These are phyloP conservation scores for Mucor velutinosus DNA, from an alignment of 371 early-diverging fungal genomes.

Conservation along the genomic window DNA sequence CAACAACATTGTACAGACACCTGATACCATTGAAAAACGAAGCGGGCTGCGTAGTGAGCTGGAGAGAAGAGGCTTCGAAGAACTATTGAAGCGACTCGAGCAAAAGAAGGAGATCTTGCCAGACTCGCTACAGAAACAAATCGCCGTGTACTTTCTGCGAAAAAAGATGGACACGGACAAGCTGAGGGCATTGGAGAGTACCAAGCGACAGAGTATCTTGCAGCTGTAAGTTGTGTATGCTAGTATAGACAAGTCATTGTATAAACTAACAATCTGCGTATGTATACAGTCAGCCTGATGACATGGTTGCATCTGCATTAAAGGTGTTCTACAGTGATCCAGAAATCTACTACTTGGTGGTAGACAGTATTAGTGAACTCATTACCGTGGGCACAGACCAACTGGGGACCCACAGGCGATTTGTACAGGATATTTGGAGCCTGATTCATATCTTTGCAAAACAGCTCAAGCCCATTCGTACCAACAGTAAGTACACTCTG, in stretches of 20 bases:
- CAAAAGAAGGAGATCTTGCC: constrained; percentile 37
- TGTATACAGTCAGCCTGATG: constrained; percentile 40
- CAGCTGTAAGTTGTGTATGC: constrained; percentile 31
- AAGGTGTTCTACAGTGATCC: constrained; percentile 36
- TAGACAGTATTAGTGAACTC: constrained; percentile 43
- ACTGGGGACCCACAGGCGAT: constrained; percentile 22
- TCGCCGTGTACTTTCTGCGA: constrained; percentile 49
- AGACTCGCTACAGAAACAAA: constrained; percentile 44
- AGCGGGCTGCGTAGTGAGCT: constrained; percentile 56
- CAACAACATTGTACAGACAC: constrained; percentile 58
- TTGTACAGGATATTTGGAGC: constrained; percentile 46
- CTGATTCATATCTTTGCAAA: constrained; percentile 40
- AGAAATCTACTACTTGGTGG: constrained; percentile 44
- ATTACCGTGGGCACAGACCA: constrained; percentile 30
- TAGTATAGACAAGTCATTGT: not conserved
- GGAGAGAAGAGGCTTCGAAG: constrained; percentile 59
- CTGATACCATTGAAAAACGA: constrained; percentile 55
- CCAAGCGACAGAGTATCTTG: constrained; percentile 39
- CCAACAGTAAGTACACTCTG: constrained; percentile 23
- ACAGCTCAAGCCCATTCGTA: constrained; percentile 24
- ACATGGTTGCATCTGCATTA: constrained; percentile 38
- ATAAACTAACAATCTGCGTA: not conserved
- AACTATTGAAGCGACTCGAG: constrained; percentile 41
- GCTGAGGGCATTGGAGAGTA: constrained; percentile 45
- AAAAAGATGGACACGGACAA: constrained; percentile 55